phyloP scores from a whole-genome alignment of 108 stramenopile genomes.

The Fragilaria radians region DNA sequence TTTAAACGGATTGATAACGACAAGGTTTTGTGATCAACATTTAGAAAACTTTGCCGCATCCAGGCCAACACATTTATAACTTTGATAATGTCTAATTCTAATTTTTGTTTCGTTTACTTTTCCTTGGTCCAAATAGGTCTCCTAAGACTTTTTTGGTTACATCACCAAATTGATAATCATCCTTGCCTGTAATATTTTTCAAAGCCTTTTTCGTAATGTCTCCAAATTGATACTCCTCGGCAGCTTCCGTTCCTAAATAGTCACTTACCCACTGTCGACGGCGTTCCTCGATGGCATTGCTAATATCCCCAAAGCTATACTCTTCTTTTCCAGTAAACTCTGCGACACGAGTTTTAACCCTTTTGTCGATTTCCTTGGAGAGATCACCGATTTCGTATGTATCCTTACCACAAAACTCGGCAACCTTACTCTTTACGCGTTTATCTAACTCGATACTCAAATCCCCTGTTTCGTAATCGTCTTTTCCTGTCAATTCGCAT shows the following conservation, averaged over 20 bases:
- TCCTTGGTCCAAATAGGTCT: constrained; percentile 45
- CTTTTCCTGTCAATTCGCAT: constrained; percentile 69
- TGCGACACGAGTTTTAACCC: constrained; percentile 49
- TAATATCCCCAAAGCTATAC: constrained; percentile 70
- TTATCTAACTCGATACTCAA: constrained; percentile 52
- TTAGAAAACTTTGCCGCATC: constrained; percentile 2
- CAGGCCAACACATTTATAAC: background rate
- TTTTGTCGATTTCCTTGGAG: constrained; percentile 46
- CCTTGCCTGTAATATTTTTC: constrained; percentile 62
- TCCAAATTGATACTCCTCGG: constrained; percentile 55
- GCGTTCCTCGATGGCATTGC: constrained; percentile 34
- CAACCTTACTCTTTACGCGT: constrained; percentile 49
- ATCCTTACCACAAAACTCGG: constrained; percentile 62
- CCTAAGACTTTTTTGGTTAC: constrained; percentile 65
- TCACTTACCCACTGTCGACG: constrained; percentile 55
- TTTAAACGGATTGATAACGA: constrained; percentile 27
- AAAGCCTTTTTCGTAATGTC: constrained; percentile 61
- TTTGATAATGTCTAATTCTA: background rate
- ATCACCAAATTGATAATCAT: constrained; percentile 67
- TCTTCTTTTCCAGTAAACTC: constrained; percentile 61
- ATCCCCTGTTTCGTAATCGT: constrained; percentile 74
- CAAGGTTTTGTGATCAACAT: constrained; percentile 18
- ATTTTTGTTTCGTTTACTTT: constrained; percentile 16
- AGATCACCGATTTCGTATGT: constrained; percentile 74
- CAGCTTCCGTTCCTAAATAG: constrained; percentile 66